Evolutionary conservation across 2,329 filamentous ascomycete species (phyloP).

Genomic region (Monosporascus ibericus): DNA sequence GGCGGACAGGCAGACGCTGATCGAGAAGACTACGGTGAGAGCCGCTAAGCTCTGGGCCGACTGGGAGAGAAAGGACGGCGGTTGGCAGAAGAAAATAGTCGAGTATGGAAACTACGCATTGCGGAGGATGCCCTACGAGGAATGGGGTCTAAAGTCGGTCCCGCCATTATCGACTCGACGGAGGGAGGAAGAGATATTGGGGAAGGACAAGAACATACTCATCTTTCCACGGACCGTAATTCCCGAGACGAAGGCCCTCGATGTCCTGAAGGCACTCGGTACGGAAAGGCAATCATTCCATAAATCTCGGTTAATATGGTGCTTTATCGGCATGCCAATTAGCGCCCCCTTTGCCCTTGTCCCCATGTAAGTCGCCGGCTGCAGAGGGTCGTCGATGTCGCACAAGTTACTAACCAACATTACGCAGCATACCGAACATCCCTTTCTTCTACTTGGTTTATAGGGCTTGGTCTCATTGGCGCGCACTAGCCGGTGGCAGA

Average conservation of each 20-base stretch:
- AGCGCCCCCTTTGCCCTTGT: slow-evolving; percentile 76
- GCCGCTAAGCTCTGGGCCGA: slow-evolving; percentile 72
- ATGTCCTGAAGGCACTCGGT: slow-evolving; percentile 63
- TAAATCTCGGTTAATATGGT: slow-evolving; percentile 71
- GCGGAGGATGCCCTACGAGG: slow-evolving; percentile 85
- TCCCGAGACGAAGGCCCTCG: slow-evolving; percentile 53
- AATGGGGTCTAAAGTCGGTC: slow-evolving; percentile 96
- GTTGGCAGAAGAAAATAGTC: slow-evolving; percentile 86
- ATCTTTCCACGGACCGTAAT: slow-evolving; percentile 71
- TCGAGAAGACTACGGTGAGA: slow-evolving; percentile 65
- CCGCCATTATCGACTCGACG: slow-evolving; percentile 69
- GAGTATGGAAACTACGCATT: slow-evolving; percentile 81
- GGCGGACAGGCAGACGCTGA: slow-evolving; percentile 44
- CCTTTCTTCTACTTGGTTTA: slow-evolving; percentile 96
- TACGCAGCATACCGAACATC: slow-evolving; percentile 72
- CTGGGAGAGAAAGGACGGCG: slow-evolving; percentile 79
- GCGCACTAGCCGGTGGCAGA: slow-evolving; percentile 75
- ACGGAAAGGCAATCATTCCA: slow-evolving; percentile 78
- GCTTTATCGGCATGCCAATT: slow-evolving; percentile 75
- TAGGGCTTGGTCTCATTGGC: slow-evolving; percentile 86
- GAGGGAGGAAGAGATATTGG: slow-evolving; percentile 56
- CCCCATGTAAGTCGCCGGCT: slow-evolving; percentile 61
- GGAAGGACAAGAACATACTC: slow-evolving; percentile 62
- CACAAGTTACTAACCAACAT: slow-evolving; percentile 8
- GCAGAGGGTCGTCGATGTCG: neutral